Evolutionary conservation across 1,284 basidiomycete species (phyloP).

Genomic region (Sanghuangporus baumii): DNA sequence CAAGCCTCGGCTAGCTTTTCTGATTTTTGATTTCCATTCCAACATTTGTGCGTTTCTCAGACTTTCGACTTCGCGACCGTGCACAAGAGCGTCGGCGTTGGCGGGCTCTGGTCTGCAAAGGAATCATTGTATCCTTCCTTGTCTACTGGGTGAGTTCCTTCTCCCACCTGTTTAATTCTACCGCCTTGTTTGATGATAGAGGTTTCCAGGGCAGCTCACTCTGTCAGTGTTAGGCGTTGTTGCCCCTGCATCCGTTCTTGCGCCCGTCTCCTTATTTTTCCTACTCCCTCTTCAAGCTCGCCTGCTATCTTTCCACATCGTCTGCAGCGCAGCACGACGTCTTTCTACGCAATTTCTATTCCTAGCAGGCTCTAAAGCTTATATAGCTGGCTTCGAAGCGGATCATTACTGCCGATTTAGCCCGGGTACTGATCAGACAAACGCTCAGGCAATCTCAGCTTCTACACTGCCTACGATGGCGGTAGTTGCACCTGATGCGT

Average conservation of each 20-base stretch:
- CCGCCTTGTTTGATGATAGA: neutral
- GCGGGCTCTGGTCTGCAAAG: neutral
- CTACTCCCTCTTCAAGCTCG: neutral
- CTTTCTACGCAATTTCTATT: neutral
- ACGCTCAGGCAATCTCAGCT: neutral
- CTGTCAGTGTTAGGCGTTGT: neutral
- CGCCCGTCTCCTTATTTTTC: neutral
- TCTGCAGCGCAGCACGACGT: neutral
- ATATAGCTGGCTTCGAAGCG: neutral
- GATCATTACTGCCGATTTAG: neutral
- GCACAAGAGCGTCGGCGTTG: neutral
- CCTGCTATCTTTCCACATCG: neutral
- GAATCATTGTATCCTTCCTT: neutral
- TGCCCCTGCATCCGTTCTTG: neutral
- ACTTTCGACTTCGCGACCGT: neutral
- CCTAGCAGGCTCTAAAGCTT: neutral
- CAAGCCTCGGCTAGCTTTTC: neutral
- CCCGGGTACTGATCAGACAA: neutral
- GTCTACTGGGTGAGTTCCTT: neutral
- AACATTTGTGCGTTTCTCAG: neutral
- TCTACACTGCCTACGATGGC: neutral
- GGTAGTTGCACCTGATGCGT: neutral
- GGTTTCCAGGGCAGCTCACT: neutral
- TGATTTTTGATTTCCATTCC: neutral
- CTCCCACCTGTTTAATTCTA: neutral